phyloP scores from a whole-genome alignment of 768 basidiomycete genomes.

The Tubosaeta sp. region DNA sequence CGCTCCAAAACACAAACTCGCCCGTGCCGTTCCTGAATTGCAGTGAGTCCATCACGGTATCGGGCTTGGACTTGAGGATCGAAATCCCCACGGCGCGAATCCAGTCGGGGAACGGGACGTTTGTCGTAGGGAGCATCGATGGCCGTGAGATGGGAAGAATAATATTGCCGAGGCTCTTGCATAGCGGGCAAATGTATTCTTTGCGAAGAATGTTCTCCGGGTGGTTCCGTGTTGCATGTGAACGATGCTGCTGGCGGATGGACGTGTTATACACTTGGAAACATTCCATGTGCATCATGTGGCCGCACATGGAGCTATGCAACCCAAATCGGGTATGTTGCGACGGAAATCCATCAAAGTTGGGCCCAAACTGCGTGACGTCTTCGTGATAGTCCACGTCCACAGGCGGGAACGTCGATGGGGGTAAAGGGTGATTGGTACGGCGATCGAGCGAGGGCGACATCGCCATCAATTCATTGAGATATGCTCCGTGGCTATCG shows the following conservation, averaged over 20 bases:
- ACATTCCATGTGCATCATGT: conserved; percentile 96
- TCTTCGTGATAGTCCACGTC: conserved; percentile 23
- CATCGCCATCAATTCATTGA: conserved; percentile 69
- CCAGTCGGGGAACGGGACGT: conserved; percentile 78
- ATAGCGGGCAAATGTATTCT: conserved; percentile 95
- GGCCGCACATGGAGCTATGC: conserved; percentile 84
- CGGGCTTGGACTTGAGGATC: conserved; percentile 80
- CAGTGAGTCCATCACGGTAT: conserved; percentile 63
- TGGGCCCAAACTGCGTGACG: conserved; percentile 43
- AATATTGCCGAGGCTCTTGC: conserved; percentile 94
- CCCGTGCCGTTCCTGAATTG: conserved; percentile 80
- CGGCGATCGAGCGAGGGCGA: conserved; percentile 63
- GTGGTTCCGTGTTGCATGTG: conserved; percentile 88
- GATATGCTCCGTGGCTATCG: conserved; percentile 52
- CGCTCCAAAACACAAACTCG: conserved; percentile 86
- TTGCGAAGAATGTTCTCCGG: conserved; percentile 91
- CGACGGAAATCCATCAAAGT: conserved; percentile 71
- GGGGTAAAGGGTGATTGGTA: conserved; percentile 19
- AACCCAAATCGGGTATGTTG: conserved; percentile 80
- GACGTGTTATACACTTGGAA: conserved; percentile 88
- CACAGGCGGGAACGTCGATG: conserved; percentile 34
- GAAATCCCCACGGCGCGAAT: conserved; percentile 86
- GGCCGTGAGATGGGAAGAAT: conserved; percentile 76
- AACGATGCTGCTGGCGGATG: conserved; percentile 80
- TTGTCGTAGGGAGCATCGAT: conserved; percentile 41